These are phyloP conservation scores for Sphaceloma murrayae DNA, from an alignment of 2,329 filamentous ascomycete genomes.

Conservation along the genomic window DNA sequence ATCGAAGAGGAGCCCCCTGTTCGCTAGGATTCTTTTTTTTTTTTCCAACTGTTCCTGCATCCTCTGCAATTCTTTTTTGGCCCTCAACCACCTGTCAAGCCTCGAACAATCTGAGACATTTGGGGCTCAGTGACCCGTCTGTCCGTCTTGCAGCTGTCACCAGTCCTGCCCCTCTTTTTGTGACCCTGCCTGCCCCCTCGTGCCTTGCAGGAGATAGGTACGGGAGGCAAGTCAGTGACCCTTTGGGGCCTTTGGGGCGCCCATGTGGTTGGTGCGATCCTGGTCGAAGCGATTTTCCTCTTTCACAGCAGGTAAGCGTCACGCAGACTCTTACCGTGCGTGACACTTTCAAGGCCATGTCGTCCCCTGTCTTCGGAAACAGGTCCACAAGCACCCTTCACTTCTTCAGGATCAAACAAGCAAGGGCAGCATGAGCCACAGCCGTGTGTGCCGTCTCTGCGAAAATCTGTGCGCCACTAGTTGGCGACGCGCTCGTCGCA, in stretches of 20 bases:
- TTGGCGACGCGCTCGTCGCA: neutral
- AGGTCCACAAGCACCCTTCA: conserved; percentile 8
- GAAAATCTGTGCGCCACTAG: neutral
- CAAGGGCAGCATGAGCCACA: conserved; percentile 13
- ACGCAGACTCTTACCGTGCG: conserved; percentile 2
- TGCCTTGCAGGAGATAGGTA: neutral
- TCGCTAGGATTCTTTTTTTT: too few species aligned
- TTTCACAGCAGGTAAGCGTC: neutral
- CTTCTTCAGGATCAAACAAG: conserved; percentile 10
- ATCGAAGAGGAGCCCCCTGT: too few species aligned
- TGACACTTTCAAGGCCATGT: neutral
- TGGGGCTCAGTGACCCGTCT: conserved; percentile 10
- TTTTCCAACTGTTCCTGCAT: conserved; percentile 16
- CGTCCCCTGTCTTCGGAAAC: neutral
- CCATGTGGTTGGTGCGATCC: conserved; percentile 13
- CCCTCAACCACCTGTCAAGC: conserved; percentile 10
- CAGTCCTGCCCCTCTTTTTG: too few species aligned
- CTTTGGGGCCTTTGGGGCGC: neutral
- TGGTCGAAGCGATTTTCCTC: neutral
- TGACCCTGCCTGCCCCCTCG: conserved; percentile 3
- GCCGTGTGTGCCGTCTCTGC: conserved; percentile 1
- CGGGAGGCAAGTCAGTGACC: too few species aligned
- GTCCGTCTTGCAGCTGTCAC: conserved; percentile 7
- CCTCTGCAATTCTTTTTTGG: conserved; percentile 1
- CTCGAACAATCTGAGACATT: conserved; percentile 13